Evolutionary conservation across 1,139 yeast species (phyloP), one percentile per base, ranked within the genome.

Genomic region (Hyphopichia wangnamkhiaoensis): DNA sequence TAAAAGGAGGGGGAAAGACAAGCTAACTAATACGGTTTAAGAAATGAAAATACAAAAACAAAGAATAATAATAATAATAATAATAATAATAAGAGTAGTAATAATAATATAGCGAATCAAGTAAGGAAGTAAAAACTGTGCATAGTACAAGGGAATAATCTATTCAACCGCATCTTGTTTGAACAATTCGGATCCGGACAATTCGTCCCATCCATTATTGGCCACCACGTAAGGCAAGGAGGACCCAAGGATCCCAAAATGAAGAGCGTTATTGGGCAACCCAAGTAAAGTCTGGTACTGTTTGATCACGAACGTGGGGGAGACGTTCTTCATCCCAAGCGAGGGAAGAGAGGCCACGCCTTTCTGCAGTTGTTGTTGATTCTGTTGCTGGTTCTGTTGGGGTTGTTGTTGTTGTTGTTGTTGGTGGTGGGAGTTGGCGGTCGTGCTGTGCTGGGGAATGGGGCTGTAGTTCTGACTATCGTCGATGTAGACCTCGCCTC

Each of bases 251-350:
- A 60, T 53, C 2, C 76, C 76, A 47, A 70, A 71, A 46, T 65
- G 61, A 31, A 61, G 47, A 15, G 66, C 54, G 41, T 65, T 67
- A 46, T 62, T 71, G 8, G 76, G 76, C 33, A 71, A 58, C 4
- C 76, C 76, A 29, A 71, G 55, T 37, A 70, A 50, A 27, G 58
- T 51, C 44, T 70, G 75, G 50, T 68, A 70, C 45, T 71, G 76
- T 44, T 70, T 70, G 34, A 68, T 63, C 5, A 71, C 75, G 53
- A 70, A 71, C 5, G 76, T 71, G 8, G 76, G 76, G 26, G 70
- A 63, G 10, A 71, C 70, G 40, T 71, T 71, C 42, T 68, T 68
- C 15, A 55, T 47, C 19, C 45, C 51, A n/a, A n/a, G n/a, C n/a
- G n/a, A n/a, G 12, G 41, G 30, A n/a, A 29, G 26, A 18, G 34